Evolutionary conservation across 192 early-diverging fungal genomes (phyloP).

Genomic region (Podila clonocystis): DNA sequence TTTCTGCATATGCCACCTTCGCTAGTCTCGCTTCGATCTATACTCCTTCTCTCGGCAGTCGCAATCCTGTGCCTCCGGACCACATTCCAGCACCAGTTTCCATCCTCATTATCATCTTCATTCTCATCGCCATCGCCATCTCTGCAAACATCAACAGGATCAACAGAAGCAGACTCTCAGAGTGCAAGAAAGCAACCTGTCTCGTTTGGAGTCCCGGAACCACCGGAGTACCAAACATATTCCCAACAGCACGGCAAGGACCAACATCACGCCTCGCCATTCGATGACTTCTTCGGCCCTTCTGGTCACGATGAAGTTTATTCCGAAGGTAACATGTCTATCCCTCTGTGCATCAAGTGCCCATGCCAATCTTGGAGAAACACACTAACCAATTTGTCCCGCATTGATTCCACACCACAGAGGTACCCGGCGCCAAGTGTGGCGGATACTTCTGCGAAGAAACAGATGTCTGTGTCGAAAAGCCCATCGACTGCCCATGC

Average conservation of each 20-base stretch:
- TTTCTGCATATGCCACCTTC: neutral
- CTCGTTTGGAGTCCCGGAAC: neutral
- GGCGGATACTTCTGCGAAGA: neutral
- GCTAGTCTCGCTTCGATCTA: neutral
- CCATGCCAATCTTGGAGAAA: too few species aligned
- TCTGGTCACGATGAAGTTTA: neutral
- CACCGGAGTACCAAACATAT: neutral
- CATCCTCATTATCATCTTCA: neutral
- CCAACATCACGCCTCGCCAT: neutral
- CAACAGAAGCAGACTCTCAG: too few species aligned
- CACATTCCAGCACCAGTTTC: neutral
- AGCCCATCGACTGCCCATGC: conserved; percentile 2
- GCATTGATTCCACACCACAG: neutral
- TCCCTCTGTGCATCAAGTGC: too few species aligned
- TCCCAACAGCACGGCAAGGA: neutral
- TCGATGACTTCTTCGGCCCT: neutral
- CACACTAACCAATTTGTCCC: neutral
- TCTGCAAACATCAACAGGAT: neutral
- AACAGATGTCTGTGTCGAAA: neutral
- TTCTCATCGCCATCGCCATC: neutral
- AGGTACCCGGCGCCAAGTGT: neutral
- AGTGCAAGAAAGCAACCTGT: too few species aligned
- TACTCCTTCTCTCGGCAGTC: neutral
- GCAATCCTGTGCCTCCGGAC: neutral
- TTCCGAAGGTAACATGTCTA: neutral